Evolutionary conservation across 1,284 basidiomycete species (phyloP), one percentile per base, ranked within the genome.

Genomic region (Ceratobasidium sp.): DNA sequence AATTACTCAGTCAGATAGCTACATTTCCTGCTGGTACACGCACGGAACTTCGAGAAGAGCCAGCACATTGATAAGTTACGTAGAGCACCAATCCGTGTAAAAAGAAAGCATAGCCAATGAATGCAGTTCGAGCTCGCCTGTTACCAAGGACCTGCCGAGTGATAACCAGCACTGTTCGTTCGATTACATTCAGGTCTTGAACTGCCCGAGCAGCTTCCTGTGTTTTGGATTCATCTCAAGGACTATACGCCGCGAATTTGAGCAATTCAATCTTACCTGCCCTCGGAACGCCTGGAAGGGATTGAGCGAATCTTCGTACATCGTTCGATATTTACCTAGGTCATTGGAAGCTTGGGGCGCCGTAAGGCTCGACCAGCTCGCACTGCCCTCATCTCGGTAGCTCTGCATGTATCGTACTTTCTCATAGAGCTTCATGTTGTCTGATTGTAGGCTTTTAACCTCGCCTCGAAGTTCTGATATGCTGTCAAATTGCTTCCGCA

Each of bases 211-310:
- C 92, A 51, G 96, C 96, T 86, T 99, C 97, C 95, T 97, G 83
- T 63, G 31, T 58, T 37, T n/a, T 28, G 49, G 63, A 13, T 37
- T 26, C 37, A 39, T 39, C 37, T 47, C 53, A 61, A 26, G 47
- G 45, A 17, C 17, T 17, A 45, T 11, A 31, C 17, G 26, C 28
- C 26, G 6, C 20, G 11, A 13, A 37, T 23, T 4, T 35, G 10
- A 60, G 3, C 15, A 60, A 26, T 37, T 51, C 11, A 8, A 20
- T 89, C 94, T 81, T 81, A 97, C 96, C 82, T 95, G 87, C 3
- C 97, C 96, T 77, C 96, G 90, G 88, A 99, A 99, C 3, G 94
- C 94, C 83, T 98, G 96, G 83, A 99, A 99, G 0, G 97, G 97
- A 82, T 99, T 98, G 90, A 99, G 95, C 63, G 93, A 90, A 83